Evolutionary conservation across 192 early-diverging fungal genomes (phyloP).

Genomic region (Pecoramyces ruminantium): DNA sequence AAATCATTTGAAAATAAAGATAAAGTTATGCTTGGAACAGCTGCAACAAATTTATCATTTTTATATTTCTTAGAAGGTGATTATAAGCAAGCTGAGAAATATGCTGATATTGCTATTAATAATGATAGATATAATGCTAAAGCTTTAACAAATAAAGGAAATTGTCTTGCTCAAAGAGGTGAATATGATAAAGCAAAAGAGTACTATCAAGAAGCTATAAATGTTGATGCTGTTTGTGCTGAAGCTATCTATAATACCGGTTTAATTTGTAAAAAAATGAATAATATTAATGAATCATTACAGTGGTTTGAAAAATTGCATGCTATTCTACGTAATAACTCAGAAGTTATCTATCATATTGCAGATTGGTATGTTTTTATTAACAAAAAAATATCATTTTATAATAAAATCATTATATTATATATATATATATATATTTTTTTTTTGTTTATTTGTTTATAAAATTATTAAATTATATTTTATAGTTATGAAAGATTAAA

Average conservation of each 20-base stretch:
- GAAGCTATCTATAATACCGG: constrained; percentile 44
- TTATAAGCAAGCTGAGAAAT: constrained; percentile 25
- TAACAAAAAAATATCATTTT: not conserved
- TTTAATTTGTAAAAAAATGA: constrained; percentile 20
- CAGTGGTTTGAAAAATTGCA: constrained; percentile 39
- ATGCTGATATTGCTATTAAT: constrained; percentile 29
- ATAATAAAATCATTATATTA: not conserved
- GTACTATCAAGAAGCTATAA: constrained; percentile 29
- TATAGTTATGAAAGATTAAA: constrained; percentile 29
- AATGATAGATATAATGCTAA: constrained; percentile 40
- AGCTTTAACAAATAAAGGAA: constrained; percentile 33
- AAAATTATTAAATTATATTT: not conserved
- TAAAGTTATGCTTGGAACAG: constrained; percentile 27
- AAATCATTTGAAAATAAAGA: constrained; percentile 40
- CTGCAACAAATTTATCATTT: constrained; percentile 37
- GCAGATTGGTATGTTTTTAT: constrained; percentile 25
- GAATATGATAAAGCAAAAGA: constrained; percentile 26
- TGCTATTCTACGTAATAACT: constrained; percentile 26
- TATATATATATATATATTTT: constrained; percentile 1
- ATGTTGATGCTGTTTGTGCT: constrained; percentile 32
- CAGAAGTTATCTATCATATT: constrained; percentile 39
- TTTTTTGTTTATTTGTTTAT: not conserved
- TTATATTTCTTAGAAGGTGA: constrained; percentile 39
- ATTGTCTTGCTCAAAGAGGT: constrained; percentile 5
- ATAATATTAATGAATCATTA: constrained; percentile 18